phyloP scores from a whole-genome alignment of 352 stramenopile genomes.

The Thalassiosira livingstoniorum region DNA sequence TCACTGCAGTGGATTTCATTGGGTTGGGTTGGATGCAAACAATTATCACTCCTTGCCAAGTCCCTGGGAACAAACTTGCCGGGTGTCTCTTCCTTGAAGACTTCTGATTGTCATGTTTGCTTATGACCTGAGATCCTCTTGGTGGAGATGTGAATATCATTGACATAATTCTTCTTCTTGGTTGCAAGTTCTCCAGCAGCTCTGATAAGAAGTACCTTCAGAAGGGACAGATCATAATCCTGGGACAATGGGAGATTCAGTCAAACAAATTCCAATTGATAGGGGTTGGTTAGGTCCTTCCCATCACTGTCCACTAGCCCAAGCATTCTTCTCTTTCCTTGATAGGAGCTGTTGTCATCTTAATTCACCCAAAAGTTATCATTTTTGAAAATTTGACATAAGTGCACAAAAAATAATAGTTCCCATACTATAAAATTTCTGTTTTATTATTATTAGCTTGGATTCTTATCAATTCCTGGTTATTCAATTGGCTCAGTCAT shows the following conservation, averaged over 20 bases:
- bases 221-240: slow-evolving; percentile 19
- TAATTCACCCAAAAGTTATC: too few species aligned
- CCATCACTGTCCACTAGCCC: not conserved
- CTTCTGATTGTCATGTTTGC: slow-evolving; percentile 29
- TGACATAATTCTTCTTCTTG: slow-evolving; percentile 1
- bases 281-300: not conserved
- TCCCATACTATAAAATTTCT: too few species aligned
- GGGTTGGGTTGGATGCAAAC: slow-evolving; percentile 31
- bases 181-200: slow-evolving; percentile 20
- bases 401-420: too few species aligned
- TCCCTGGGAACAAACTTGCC: slow-evolving; percentile 10
- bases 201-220: slow-evolving; percentile 4
- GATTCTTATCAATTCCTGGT: too few species aligned
- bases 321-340: not conserved
- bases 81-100: slow-evolving; percentile 32
- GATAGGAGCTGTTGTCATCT: too few species aligned
- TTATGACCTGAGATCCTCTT: slow-evolving; percentile 21
- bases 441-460: too few species aligned
- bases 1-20: slow-evolving; percentile 29
- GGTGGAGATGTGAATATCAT: not conserved
- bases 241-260: not conserved
- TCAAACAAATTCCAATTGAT: not conserved
- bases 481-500: too few species aligned
- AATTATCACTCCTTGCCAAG: slow-evolving; percentile 44
- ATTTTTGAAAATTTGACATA: too few species aligned